A percentile compares a stretch with the other conserved stretches of the same genome.
Conservation (phyloP, 2,329 filamentous ascomycete genomes). For the Monilinia polystroma region DNA sequence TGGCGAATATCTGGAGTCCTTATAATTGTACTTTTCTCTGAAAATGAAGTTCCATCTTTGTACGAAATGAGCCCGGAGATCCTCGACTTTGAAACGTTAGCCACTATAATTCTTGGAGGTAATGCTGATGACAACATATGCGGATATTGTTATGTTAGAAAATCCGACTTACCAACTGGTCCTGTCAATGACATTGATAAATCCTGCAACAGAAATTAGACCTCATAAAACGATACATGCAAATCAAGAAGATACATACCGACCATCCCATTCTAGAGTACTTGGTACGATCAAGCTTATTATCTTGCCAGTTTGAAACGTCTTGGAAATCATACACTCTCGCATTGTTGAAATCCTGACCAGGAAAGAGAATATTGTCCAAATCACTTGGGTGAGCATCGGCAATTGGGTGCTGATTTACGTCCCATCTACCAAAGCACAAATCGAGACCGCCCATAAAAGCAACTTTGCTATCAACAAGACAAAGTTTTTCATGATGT, state of each 20-base stretch:
- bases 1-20: constrained; percentile 47
- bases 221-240: background rate
- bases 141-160: too few relatives aligned
- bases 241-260: background rate
- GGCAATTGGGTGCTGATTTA: constrained; percentile 79
- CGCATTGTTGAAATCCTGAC: constrained; percentile 92
- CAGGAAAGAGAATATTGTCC: constrained; percentile 75
- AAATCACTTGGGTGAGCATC: constrained; percentile 72
- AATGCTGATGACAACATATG: background rate
- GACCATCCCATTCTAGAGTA: constrained; percentile 91
- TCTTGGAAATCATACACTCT: constrained; percentile 78
- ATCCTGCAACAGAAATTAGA: constrained; percentile 47
- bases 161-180: constrained; percentile 35
- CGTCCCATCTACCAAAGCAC: constrained; percentile 87
- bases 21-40: constrained; percentile 68
- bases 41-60: constrained; percentile 94
- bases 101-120: constrained; percentile 45
- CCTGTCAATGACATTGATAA: constrained; percentile 75
- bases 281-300: constrained; percentile 78
- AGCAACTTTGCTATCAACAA: constrained; percentile 74
- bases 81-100: constrained; percentile 51
- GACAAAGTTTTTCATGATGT: constrained; percentile 86
- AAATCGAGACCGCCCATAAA: constrained; percentile 93
- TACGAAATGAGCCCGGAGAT: constrained; percentile 74
- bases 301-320: constrained; percentile 74